phyloP scores from a whole-genome alignment of 2,329 filamentous ascomycete species.

The Xylaria sp. region DNA sequence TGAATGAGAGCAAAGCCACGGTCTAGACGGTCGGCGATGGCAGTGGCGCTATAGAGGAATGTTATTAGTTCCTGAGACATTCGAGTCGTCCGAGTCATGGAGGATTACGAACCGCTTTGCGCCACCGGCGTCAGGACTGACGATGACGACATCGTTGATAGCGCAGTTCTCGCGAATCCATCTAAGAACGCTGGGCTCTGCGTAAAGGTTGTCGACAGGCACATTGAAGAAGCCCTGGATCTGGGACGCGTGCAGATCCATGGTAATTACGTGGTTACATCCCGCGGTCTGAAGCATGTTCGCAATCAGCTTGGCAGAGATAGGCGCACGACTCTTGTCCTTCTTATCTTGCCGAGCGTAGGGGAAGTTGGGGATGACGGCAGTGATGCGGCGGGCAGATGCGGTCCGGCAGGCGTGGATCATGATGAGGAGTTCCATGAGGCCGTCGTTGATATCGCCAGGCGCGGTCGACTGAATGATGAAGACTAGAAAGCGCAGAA shows the following conservation, averaged over 20 bases:
- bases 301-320: conserved; percentile 90
- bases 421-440: conserved; percentile 98
- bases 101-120: conserved; percentile 64
- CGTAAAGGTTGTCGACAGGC: conserved; percentile 74
- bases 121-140: conserved; percentile 90
- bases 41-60: conserved; percentile 59
- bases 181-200: conserved; percentile 82
- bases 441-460: conserved; percentile 93
- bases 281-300: conserved; percentile 97
- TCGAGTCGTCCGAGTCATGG: neutral
- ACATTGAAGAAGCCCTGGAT: conserved; percentile 95
- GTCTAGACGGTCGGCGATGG: conserved; percentile 86
- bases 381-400: conserved; percentile 81
- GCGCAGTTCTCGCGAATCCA: conserved; percentile 87
- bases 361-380: conserved; percentile 92
- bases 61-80: conserved; percentile 1
- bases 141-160: conserved; percentile 81
- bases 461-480: conserved; percentile 93
- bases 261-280: conserved; percentile 89
- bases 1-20: conserved; percentile 91
- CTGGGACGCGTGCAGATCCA: conserved; percentile 91
- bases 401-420: conserved; percentile 78
- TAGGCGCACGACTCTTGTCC: conserved; percentile 87
- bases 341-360: conserved; percentile 98
- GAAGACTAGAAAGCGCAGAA: conserved; percentile 55